phyloP scores from a whole-genome alignment of 1,139 yeast species.

The Saccharomyces hybrid region DNA sequence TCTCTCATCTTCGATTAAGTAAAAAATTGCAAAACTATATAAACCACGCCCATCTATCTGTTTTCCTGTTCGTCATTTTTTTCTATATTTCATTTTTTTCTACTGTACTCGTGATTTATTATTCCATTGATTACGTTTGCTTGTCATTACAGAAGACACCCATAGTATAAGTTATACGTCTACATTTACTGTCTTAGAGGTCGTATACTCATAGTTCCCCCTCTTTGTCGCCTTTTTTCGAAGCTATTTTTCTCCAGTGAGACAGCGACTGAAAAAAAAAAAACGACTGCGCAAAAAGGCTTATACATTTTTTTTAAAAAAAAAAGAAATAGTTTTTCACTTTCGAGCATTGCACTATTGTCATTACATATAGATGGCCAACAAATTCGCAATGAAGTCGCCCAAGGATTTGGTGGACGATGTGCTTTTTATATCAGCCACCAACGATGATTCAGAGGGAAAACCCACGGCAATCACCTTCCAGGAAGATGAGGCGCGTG shows the following conservation, averaged over 20 bases:
- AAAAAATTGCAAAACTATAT: not conserved
- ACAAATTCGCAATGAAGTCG: not conserved
- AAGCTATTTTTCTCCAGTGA: not conserved
- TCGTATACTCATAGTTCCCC: not conserved
- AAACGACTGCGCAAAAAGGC: conserved; percentile 1
- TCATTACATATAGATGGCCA: not conserved
- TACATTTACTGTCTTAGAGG: not conserved
- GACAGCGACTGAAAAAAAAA: not conserved
- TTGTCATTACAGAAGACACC: not conserved
- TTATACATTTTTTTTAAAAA: not conserved
- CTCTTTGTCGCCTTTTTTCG: not conserved
- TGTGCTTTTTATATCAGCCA: not conserved
- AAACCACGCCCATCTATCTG: not conserved
- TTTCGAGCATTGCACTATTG: not conserved
- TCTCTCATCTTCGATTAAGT: not conserved
- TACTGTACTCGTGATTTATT: not conserved
- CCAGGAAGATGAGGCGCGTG: not conserved
- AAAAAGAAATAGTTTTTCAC: not conserved
- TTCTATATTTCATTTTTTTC: not conserved
- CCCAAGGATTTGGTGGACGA: not conserved
- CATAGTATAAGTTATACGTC: not conserved
- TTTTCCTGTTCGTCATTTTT: not conserved
- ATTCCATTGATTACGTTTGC: not conserved
- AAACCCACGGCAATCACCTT: not conserved
- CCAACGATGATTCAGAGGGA: conserved; percentile 1